phyloP scores from a whole-genome alignment of 495 filamentous ascomycete genomes.

The Chaetomium fimeti region DNA sequence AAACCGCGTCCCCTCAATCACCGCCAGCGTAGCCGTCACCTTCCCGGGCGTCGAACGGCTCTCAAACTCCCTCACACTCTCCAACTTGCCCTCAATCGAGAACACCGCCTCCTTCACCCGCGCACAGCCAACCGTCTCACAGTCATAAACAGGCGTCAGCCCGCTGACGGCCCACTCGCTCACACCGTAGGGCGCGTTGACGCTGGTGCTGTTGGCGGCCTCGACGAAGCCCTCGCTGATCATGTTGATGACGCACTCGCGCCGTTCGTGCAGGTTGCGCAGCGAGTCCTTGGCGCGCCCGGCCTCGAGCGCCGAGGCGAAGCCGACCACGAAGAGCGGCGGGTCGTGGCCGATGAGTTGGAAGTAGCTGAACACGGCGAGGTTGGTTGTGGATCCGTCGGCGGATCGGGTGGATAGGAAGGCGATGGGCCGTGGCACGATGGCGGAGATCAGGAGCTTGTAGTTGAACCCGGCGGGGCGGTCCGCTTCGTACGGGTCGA shows the following conservation, averaged over 20 bases:
- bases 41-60: constrained; percentile 64
- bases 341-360: constrained; percentile 85
- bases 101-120: constrained; percentile 81
- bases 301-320: constrained; percentile 52
- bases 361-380: constrained; percentile 86
- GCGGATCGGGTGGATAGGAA: constrained; percentile 52
- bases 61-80: constrained; percentile 72
- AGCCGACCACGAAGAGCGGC: constrained; percentile 82
- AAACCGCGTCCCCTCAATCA: constrained; percentile 83
- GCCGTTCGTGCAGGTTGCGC: constrained; percentile 64
- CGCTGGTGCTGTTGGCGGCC: constrained; percentile 75
- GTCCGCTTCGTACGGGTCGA: constrained; percentile 76
- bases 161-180: constrained; percentile 82
- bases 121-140: constrained; percentile 63
- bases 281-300: constrained; percentile 69
- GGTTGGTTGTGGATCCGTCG: constrained; percentile 56
- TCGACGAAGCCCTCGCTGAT: constrained; percentile 82
- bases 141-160: constrained; percentile 64
- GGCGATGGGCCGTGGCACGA: constrained; percentile 76
- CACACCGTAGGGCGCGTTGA: constrained; percentile 75
- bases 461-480: constrained; percentile 74
- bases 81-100: constrained; percentile 73
- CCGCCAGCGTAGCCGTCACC: constrained; percentile 68
- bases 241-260: constrained; percentile 84
- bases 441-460: constrained; percentile 84